phyloP scores from a whole-genome alignment of 352 stramenopile species.

The Globisporangium barbulae region DNA sequence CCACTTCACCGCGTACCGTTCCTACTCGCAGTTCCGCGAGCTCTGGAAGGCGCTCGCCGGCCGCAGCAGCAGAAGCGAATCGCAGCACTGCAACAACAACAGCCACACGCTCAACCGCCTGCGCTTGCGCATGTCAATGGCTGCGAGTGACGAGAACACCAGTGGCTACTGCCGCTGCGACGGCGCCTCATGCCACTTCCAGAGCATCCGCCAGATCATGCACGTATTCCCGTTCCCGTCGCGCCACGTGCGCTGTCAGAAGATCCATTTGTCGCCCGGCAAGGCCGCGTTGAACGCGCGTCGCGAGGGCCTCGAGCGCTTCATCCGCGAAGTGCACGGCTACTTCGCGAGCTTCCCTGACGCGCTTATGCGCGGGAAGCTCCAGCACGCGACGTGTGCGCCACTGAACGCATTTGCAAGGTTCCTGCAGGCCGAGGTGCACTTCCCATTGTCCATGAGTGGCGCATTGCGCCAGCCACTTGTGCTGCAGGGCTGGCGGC shows the following conservation, averaged over 20 bases:
- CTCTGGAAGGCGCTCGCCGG: slow-evolving; percentile 43
- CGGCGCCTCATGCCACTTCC: slow-evolving; percentile 37
- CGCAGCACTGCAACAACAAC: background rate
- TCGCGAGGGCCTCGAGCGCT: slow-evolving; percentile 34
- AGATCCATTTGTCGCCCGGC: slow-evolving; percentile 23
- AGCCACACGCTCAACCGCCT: slow-evolving; percentile 12
- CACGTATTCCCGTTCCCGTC: slow-evolving; percentile 38
- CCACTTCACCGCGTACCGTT: slow-evolving; percentile 34
- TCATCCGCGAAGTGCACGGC: slow-evolving; percentile 37
- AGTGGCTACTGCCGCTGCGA: slow-evolving; percentile 34
- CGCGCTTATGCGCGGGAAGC: slow-evolving; percentile 32
- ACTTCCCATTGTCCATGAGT: slow-evolving; percentile 34
- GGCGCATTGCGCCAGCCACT: slow-evolving; percentile 40
- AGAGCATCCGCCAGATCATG: slow-evolving; percentile 34
- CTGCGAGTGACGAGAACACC: background rate
- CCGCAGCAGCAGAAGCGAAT: background rate
- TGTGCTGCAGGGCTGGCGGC: slow-evolving; percentile 45
- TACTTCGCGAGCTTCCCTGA: slow-evolving; percentile 40
- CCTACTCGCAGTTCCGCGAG: slow-evolving; percentile 58
- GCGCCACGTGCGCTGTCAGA: slow-evolving; percentile 26
- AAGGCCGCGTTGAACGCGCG: slow-evolving; percentile 33
- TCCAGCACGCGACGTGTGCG: slow-evolving; percentile 32
- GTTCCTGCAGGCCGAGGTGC: slow-evolving; percentile 45
- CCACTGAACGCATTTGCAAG: slow-evolving; percentile 45
- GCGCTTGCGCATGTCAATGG: slow-evolving; percentile 5